Percentiles rank a stretch among this genome's conserved stretches.
Evolutionary conservation across 352 stramenopile species (phyloP).

Genomic region (Globisporangium nunn): DNA sequence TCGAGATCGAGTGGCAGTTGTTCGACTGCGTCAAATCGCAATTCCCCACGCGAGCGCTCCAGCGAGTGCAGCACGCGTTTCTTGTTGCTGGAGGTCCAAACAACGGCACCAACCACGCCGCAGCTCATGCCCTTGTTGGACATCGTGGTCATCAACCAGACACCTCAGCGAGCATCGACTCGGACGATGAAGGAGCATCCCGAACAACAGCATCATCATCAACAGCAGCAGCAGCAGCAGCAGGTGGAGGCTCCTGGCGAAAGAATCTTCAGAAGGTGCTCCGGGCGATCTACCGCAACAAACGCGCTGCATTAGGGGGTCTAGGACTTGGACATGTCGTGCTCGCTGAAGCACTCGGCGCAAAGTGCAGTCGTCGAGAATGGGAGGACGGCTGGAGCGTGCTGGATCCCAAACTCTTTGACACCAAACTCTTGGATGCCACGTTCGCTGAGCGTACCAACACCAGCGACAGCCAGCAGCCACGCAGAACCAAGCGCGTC

Average conservation of each 20-base stretch:
- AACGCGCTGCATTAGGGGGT: conserved; percentile 14
- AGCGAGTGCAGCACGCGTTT: conserved; percentile 21
- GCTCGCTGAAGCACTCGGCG: conserved; percentile 15
- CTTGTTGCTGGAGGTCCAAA: conserved; percentile 27
- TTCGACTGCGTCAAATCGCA: conserved; percentile 35
- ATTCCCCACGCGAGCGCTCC: conserved; percentile 22
- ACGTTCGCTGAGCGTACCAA: background rate
- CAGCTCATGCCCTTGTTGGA: background rate
- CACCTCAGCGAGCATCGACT: conserved; percentile 5
- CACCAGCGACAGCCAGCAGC: background rate
- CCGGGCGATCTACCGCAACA: conserved; percentile 18
- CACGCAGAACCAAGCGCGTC: conserved; percentile 7
- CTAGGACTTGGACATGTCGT: conserved; percentile 30
- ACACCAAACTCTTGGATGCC: background rate
- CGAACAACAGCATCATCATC: background rate
- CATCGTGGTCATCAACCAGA: background rate
- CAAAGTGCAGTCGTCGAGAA: conserved; percentile 5
- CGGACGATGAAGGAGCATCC: background rate
- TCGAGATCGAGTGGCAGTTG: conserved; percentile 24
- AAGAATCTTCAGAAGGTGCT: conserved; percentile 24
- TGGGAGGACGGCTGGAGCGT: conserved; percentile 24
- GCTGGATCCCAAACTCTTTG: conserved; percentile 12
- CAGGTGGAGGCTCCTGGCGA: conserved; percentile 1
- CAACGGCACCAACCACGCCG: conserved; percentile 5
- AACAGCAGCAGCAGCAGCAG: conserved; percentile 3